Conservation (phyloP, 177 flowering plant genomes). For the Vitis hybrid region DNA sequence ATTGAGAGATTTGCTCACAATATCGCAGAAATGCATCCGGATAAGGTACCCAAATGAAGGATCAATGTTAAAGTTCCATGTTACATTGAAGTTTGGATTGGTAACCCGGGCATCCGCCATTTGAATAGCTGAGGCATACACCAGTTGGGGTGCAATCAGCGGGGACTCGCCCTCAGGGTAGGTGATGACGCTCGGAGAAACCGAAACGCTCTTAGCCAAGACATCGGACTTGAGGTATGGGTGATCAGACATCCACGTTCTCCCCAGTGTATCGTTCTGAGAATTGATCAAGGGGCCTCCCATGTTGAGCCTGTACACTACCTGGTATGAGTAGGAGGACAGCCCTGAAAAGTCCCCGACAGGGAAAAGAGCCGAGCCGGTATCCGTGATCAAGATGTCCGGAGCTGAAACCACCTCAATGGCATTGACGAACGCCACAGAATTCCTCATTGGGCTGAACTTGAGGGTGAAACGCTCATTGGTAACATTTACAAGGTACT, state of each 20-base stretch:
- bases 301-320: conserved; percentile 49
- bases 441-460: conserved; percentile 47
- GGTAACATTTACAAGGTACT: conserved; percentile 60
- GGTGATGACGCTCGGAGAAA: conserved; percentile 34
- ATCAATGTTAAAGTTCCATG: conserved; percentile 53
- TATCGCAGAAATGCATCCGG: conserved; percentile 76
- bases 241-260: conserved; percentile 54
- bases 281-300: conserved; percentile 63
- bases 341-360: conserved; percentile 37
- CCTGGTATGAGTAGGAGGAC: conserved; percentile 31
- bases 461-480: conserved; percentile 31
- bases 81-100: conserved; percentile 59
- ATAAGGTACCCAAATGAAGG: conserved; percentile 40
- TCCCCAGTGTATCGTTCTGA: conserved; percentile 60
- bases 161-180: conserved; percentile 47
- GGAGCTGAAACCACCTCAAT: conserved; percentile 83
- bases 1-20: conserved; percentile 63
- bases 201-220: conserved; percentile 34
- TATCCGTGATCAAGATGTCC: conserved; percentile 40
- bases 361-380: conserved; percentile 43
- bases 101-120: conserved; percentile 48
- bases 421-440: conserved; percentile 66
- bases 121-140: conserved; percentile 56
- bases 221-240: conserved; percentile 26
- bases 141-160: conserved; percentile 54